Percentiles rank a stretch among this genome's conserved stretches.
Conservation (phyloP, 192 early-diverging fungal species). For the Coemansia sp. region DNA sequence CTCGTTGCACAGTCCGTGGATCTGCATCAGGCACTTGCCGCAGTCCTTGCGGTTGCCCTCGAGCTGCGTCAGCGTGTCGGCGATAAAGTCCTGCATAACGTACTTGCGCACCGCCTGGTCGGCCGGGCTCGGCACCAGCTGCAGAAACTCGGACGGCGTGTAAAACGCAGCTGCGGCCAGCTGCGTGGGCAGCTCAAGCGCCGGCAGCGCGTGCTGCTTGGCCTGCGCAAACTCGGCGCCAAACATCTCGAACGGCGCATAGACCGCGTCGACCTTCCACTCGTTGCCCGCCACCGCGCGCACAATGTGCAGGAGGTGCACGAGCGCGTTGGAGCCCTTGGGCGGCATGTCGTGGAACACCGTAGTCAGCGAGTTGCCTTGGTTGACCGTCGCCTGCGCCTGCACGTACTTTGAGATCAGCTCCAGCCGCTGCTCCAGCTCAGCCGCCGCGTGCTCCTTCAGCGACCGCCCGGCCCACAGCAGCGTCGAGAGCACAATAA, state of each 20-base stretch:
- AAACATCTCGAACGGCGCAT: conserved; percentile 45
- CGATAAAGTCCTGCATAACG: conserved; percentile 79
- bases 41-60: conserved; percentile 95
- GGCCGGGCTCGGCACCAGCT: conserved; percentile 44
- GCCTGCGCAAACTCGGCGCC: conserved; percentile 40
- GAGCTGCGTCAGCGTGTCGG: conserved; percentile 81
- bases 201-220: conserved; percentile 41
- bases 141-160: conserved; percentile 41
- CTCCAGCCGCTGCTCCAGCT: conserved; percentile 26
- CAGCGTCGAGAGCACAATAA: conserved; percentile 73
- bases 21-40: conserved; percentile 70
- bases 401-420: conserved; percentile 35
- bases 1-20: conserved; percentile 62
- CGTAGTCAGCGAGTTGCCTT: conserved; percentile 22
- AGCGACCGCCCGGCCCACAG: conserved; percentile 69
- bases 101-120: conserved; percentile 38
- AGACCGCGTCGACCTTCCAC: conserved; percentile 48
- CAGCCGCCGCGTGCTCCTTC: conserved; percentile 18
- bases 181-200: conserved; percentile 29
- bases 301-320: conserved; percentile 32
- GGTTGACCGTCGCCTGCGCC: conserved; percentile 1
- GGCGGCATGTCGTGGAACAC: conserved; percentile 42
- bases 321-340: conserved; percentile 33
- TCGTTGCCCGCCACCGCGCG: conserved; percentile 22
- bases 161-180: conserved; percentile 17